Conservation (phyloP, 768 basidiomycete species). For the Hebeloma cylindrosporum region DNA sequence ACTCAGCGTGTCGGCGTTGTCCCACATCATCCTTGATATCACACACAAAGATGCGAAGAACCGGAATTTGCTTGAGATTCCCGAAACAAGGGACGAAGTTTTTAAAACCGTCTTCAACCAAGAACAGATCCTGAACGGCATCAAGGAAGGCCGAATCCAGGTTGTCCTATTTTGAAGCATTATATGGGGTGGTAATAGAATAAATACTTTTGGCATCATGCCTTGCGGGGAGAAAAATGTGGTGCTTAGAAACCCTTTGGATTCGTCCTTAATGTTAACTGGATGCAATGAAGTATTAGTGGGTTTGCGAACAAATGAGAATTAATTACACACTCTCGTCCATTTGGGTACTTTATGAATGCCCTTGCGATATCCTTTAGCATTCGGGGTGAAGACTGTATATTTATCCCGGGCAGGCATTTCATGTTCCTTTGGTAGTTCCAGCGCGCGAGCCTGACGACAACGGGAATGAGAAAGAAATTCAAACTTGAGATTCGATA, state of each 20-base stretch:
- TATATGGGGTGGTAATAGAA: conserved; percentile 22
- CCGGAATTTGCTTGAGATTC: conserved; percentile 74
- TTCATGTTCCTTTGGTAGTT: conserved; percentile 89
- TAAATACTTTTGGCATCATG: too few species aligned
- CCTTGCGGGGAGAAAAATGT: conserved; percentile 6
- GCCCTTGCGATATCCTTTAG: conserved; percentile 83
- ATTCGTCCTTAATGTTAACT: conserved; percentile 86
- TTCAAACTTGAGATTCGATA: not conserved
- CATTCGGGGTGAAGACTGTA: conserved; percentile 76
- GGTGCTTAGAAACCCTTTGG: conserved; percentile 82
- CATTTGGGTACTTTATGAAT: conserved; percentile 98
- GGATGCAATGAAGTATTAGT: conserved; percentile 10
- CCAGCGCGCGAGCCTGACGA: conserved; percentile 64
- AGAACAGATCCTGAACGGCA: conserved; percentile 57
- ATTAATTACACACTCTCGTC: conserved; percentile 68
- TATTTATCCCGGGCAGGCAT: conserved; percentile 96
- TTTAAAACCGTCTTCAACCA: conserved; percentile 72
- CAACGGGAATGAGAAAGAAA: conserved; percentile 2
- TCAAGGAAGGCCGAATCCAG: conserved; percentile 72
- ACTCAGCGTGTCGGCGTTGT: conserved; percentile 67
- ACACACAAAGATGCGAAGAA: conserved; percentile 76
- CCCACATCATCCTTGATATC: conserved; percentile 82
- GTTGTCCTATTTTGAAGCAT: conserved; percentile 72
- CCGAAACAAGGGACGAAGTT: conserved; percentile 80
- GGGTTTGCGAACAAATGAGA: not conserved